Percentiles rank a stretch among this genome's conserved stretches.
Evolutionary conservation across 805 yeast genomes (phyloP).

Genomic region (Metschnikowia kofuensis): DNA sequence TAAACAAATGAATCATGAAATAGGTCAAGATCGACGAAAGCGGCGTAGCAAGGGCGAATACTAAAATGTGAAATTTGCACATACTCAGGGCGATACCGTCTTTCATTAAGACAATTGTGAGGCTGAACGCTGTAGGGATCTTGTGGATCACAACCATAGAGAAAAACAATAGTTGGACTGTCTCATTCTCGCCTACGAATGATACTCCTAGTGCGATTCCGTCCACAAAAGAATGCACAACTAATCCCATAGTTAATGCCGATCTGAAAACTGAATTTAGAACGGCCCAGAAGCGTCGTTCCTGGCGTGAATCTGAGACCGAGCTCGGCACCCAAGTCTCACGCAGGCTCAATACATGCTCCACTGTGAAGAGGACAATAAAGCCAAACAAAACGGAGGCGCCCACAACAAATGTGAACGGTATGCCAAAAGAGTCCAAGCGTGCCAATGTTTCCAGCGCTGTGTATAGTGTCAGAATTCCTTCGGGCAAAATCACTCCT

Average conservation of each 20-base stretch:
- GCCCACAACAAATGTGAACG: slow-evolving; percentile 38
- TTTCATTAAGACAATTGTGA: slow-evolving; percentile 51
- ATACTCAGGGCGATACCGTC: slow-evolving; percentile 29
- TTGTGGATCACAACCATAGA: slow-evolving; percentile 67
- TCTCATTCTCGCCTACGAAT: slow-evolving; percentile 35
- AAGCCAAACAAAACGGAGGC: slow-evolving; percentile 53
- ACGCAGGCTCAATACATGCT: slow-evolving; percentile 25
- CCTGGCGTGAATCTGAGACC: slow-evolving; percentile 1
- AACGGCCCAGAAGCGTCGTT: neutral
- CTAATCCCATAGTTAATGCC: slow-evolving; percentile 57
- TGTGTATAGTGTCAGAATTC: slow-evolving; percentile 44
- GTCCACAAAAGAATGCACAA: slow-evolving; percentile 67
- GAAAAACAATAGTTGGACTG: slow-evolving; percentile 46
- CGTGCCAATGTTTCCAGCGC: slow-evolving; percentile 6
- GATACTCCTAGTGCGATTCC: slow-evolving; percentile 73
- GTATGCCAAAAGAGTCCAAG: slow-evolving; percentile 3
- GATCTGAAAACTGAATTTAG: slow-evolving; percentile 32
- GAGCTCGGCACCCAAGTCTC: neutral
- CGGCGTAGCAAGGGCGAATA: slow-evolving; percentile 57
- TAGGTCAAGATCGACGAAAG: slow-evolving; percentile 54
- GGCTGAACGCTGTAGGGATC: slow-evolving; percentile 71
- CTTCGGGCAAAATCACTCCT: slow-evolving; percentile 64
- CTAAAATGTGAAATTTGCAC: slow-evolving; percentile 45
- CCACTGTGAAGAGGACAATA: slow-evolving; percentile 47
- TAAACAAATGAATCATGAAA: slow-evolving; percentile 30